Evolutionary conservation across 331 rosid species (phyloP).

Genomic region (Phaseolus coccineus): DNA sequence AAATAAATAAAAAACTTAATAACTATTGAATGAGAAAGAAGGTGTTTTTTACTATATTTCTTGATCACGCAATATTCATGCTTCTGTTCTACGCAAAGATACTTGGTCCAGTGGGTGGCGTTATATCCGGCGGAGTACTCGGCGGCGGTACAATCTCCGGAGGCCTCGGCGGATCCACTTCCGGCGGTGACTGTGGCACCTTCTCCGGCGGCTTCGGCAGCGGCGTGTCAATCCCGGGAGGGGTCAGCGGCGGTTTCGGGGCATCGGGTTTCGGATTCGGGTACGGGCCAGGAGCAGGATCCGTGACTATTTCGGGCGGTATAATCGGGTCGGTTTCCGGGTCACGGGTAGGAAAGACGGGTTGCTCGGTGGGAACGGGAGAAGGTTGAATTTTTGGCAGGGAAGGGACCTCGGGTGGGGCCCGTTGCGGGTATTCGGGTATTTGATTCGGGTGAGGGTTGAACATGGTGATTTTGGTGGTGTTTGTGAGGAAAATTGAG

Average conservation of each 20-base stretch:
- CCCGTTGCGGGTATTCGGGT: conserved; percentile 42
- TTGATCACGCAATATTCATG: not conserved
- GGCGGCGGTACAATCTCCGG: conserved; percentile 65
- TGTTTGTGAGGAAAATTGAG: not conserved
- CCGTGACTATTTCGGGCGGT: conserved; percentile 53
- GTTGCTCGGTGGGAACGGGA: conserved; percentile 52
- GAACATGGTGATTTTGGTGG: not conserved
- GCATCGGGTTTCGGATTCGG: conserved; percentile 51
- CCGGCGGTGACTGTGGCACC: conserved; percentile 54
- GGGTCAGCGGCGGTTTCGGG: conserved; percentile 56
- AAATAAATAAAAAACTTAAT: no score
- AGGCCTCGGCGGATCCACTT: conserved; percentile 55
- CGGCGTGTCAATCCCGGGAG: conserved; percentile 55
- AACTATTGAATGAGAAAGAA: no score
- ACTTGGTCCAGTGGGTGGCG: conserved; percentile 47
- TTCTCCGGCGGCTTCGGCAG: conserved; percentile 57
- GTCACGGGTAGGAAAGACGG: conserved; percentile 30
- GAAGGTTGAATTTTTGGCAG: conserved; percentile 40
- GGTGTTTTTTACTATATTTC: no score
- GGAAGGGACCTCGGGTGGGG: conserved; percentile 52
- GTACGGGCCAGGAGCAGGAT: conserved; percentile 48
- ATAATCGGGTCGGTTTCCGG: conserved; percentile 54
- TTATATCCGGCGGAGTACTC: conserved; percentile 44
- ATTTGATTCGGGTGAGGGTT: not conserved
- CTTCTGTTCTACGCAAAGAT: not conserved